These are phyloP conservation scores for Aspergillus luchuensis DNA, from an alignment of 2,329 filamentous ascomycete genomes.

Conservation along the genomic window DNA sequence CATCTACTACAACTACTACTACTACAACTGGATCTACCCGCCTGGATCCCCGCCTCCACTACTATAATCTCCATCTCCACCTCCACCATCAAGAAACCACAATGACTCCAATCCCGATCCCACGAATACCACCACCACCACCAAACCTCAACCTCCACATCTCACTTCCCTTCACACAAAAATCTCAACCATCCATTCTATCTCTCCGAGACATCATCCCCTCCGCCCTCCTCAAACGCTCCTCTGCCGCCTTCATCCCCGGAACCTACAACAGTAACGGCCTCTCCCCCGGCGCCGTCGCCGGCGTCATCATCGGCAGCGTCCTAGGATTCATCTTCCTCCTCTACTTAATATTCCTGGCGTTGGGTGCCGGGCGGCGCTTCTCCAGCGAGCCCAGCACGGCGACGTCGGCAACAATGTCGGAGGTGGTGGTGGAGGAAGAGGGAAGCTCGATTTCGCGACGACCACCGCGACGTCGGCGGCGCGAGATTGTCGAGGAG, in stretches of 20 bases:
- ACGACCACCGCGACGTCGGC: conserved; percentile 17
- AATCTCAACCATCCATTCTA: not conserved
- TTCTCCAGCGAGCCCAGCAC: conserved; percentile 26
- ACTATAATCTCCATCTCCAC: not conserved
- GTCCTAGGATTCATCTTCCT: conserved; percentile 57
- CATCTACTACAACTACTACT: not conserved
- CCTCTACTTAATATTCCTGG: conserved; percentile 55
- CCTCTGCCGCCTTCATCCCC: conserved; percentile 55
- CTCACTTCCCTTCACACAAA: not conserved
- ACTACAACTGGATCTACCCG: not conserved
- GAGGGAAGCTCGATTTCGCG: not conserved
- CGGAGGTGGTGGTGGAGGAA: conserved; percentile 24
- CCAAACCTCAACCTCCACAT: not conserved
- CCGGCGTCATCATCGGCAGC: conserved; percentile 57
- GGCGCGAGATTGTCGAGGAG: conserved; percentile 29
- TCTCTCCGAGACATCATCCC: not conserved
- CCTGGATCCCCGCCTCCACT: not conserved
- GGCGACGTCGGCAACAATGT: conserved; percentile 31
- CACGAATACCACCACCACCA: not conserved
- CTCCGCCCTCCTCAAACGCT: not conserved
- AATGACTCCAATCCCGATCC: not conserved
- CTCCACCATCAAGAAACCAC: not conserved
- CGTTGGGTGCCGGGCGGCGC: conserved; percentile 49
- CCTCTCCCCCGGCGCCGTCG: conserved; percentile 59
- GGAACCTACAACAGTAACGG: conserved; percentile 60